Evolutionary conservation across 1,284 basidiomycete genomes (phyloP).

Genomic region (Butyriboletus appendiculatus): DNA sequence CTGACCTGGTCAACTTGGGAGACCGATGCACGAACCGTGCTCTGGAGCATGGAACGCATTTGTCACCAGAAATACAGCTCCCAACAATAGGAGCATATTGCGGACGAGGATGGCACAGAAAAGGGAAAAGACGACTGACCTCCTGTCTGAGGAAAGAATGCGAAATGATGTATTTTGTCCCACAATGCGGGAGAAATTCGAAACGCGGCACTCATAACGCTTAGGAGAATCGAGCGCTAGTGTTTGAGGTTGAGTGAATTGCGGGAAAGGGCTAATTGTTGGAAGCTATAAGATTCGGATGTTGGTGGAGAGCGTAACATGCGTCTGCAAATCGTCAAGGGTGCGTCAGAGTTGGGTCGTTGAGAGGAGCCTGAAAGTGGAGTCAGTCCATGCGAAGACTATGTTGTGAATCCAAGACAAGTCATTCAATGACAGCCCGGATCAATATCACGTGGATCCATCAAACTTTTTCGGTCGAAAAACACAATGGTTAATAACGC

Average conservation of each 20-base stretch:
- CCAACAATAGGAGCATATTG: too few relatives aligned
- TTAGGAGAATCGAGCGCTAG: neutral
- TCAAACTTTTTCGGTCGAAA: too few relatives aligned
- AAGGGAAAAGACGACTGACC: constrained; percentile 73
- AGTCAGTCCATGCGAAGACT: neutral
- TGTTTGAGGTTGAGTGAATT: neutral
- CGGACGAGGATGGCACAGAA: constrained; percentile 29
- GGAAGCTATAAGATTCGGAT: neutral
- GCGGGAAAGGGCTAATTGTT: neutral
- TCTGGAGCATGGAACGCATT: neutral
- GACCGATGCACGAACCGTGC: neutral
- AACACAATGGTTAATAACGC: too few relatives aligned
- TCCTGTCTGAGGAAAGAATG: constrained; percentile 91
- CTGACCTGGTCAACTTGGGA: neutral
- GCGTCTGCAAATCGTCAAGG: constrained; percentile 1
- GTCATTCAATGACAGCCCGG: too few relatives aligned
- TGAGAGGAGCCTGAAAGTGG: neutral
- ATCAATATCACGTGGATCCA: constrained; percentile 20
- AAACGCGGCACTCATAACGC: constrained; percentile 43
- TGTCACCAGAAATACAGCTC: neutral
- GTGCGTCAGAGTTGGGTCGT: neutral
- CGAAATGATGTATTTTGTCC: constrained; percentile 94
- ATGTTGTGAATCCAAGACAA: neutral
- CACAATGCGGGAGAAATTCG: constrained; percentile 81
- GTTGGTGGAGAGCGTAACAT: constrained; percentile 8